Percentiles rank a stretch among this genome's conserved stretches.
These are phyloP conservation scores for Trichoderma reesei DNA, from an alignment of 495 filamentous ascomycete genomes.

Conservation along the genomic window DNA sequence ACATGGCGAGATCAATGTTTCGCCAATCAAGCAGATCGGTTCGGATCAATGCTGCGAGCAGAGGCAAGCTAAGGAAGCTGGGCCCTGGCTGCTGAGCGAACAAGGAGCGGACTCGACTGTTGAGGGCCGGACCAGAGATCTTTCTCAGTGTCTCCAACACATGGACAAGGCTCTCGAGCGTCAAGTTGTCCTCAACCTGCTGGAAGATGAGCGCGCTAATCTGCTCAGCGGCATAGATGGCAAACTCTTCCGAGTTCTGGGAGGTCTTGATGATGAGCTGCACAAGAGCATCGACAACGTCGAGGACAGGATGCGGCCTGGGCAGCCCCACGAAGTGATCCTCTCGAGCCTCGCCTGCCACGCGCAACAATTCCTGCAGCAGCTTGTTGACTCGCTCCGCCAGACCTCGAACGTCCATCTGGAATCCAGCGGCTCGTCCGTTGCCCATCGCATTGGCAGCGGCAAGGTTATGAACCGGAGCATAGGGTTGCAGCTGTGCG, in stretches of 20 bases:
- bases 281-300: slow-evolving; percentile 48
- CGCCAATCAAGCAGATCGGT: slow-evolving; percentile 68
- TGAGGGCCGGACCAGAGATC: slow-evolving; percentile 61
- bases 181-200: slow-evolving; percentile 44
- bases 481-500: slow-evolving; percentile 52
- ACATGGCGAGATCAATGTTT: slow-evolving; percentile 66
- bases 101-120: slow-evolving; percentile 58
- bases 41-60: slow-evolving; percentile 63
- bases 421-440: slow-evolving; percentile 47
- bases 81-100: slow-evolving; percentile 57
- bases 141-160: slow-evolving; percentile 73
- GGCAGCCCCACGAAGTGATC: slow-evolving; percentile 62
- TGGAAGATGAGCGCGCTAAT: slow-evolving; percentile 61
- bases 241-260: slow-evolving; percentile 55
- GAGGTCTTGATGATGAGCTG: slow-evolving; percentile 44
- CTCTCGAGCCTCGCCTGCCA: slow-evolving; percentile 54
- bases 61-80: slow-evolving; percentile 64
- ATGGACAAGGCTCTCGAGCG: slow-evolving; percentile 75
- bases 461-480: slow-evolving; percentile 39
- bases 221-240: slow-evolving; percentile 55
- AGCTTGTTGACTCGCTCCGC: slow-evolving; percentile 58
- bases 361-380: slow-evolving; percentile 58
- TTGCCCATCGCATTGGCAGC: slow-evolving; percentile 25
- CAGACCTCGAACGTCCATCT: slow-evolving; percentile 52
- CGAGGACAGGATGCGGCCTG: slow-evolving; percentile 51